These are phyloP conservation scores for Eustoma russellianum DNA, from an alignment of 257 asterid genomes.

Conservation along the genomic window DNA sequence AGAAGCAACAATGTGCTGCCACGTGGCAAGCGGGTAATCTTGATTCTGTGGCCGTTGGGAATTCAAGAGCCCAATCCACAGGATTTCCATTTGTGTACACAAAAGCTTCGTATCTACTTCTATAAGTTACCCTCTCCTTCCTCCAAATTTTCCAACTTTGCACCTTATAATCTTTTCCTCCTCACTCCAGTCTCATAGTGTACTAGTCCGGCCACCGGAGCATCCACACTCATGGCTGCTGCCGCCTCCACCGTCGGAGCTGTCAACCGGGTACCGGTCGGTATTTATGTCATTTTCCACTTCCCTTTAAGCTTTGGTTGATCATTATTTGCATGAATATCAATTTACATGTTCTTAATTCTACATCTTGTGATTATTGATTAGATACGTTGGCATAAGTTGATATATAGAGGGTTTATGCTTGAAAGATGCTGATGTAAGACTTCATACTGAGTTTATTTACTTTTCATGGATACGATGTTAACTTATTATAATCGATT, in stretches of 20 bases:
- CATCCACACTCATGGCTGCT: constrained; percentile 35
- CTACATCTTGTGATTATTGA: no score
- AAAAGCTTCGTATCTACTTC: constrained; percentile 2
- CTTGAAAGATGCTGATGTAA: no score
- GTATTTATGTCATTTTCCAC: no score
- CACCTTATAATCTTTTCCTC: not conserved
- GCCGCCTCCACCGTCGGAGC: constrained; percentile 73
- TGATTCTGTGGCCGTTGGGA: constrained; percentile 55
- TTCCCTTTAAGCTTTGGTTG: no score
- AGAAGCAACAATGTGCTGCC: constrained; percentile 17
- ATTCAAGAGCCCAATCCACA: constrained; percentile 24
- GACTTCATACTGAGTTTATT: no score
- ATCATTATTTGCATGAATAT: no score
- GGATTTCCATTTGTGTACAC: constrained; percentile 21
- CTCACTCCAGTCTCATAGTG: not conserved
- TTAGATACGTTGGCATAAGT: no score
- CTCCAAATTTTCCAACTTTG: not conserved
- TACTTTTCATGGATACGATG: no score
- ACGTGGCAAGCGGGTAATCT: constrained; percentile 53
- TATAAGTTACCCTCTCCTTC: not conserved
- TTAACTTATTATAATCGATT: no score
- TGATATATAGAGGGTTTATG: no score
- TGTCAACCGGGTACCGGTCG: constrained; percentile 54
- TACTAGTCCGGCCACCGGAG: constrained; percentile 3
- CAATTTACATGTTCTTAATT: no score